Base-by-base conservation (phyloP, 352 stramenopile genomes). In the Plasmopara muralis region DNA sequence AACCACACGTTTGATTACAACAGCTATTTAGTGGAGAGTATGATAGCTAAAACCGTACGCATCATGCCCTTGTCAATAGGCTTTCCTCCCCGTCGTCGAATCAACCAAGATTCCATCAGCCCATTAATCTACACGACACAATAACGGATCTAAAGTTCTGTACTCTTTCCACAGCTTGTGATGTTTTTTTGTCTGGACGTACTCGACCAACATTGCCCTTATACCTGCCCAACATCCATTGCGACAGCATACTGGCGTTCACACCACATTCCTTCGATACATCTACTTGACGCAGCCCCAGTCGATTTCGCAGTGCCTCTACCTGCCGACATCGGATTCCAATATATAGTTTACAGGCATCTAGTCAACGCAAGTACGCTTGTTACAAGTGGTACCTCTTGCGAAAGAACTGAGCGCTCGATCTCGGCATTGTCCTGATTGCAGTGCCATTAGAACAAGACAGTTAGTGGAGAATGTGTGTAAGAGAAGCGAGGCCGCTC, bases 201-300 rank as follows among this genome's bases (percentile, higher is more conserved):
- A 89, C 78, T 51, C 81, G 69, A 0, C 72, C 78, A 43, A 91
- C 74, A 46, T 91, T 91, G 54, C 81, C 81, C 47, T 91, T 91
- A 74, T 91, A 91, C 25, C 81, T 67, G 8, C 81, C 81, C 40
- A 91, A 67, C 81, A 91, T 91, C 81, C 81, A 91, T 62, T 91
- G 81, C 37, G 81, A 91, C 40, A 91, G 70, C 81, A 91, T 91
- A 55, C 74, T 87, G 34, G 81, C 81, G 52, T 91, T 91, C 46
- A 91, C 81, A 40, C 81, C 81, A 33, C 81, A 91, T 57, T 91
- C 81, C 62, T 91, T 91, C 29, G 77, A 89, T 45, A 91, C 81
- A 43, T 91, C 81, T 20, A 91, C 74, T 66, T 91, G 81, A 5
- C 81, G 77, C 52, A 91, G 60, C 5, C 81, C 78, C 13, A 89